Conservation (phyloP, 225 moss, liverwort and hornwort species). For the Anthoceros angustus region DNA sequence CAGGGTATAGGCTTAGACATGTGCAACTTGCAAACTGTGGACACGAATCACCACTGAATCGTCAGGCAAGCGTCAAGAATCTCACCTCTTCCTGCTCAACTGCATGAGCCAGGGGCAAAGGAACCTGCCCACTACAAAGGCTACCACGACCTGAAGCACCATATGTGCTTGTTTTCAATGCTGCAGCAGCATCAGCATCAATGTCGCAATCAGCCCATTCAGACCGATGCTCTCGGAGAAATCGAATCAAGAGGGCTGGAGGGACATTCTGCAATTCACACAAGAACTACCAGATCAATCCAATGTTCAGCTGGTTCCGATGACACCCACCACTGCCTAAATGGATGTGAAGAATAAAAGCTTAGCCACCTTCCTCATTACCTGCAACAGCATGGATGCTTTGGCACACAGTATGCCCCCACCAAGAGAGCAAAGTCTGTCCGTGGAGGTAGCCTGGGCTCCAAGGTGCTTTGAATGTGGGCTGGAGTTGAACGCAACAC, state of each 20-base stretch:
- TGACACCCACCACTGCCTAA: background rate
- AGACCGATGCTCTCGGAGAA: conserved; percentile 44
- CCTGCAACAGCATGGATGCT: conserved; percentile 93
- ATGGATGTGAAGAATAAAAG: background rate
- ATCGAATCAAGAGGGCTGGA: conserved; percentile 53
- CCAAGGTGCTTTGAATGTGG: conserved; percentile 64
- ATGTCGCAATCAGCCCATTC: conserved; percentile 51
- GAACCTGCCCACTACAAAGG: conserved; percentile 61
- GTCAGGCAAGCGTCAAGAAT: too few relatives aligned
- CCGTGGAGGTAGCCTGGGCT: conserved; percentile 51
- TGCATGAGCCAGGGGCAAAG: conserved; percentile 69
- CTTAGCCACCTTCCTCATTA: conserved; percentile 5
- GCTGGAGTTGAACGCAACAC: conserved; percentile 64
- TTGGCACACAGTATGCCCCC: conserved; percentile 94
- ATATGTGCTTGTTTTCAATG: conserved; percentile 57
- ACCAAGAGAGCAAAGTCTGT: conserved; percentile 70
- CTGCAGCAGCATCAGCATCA: conserved; percentile 73
- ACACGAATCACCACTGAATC: too few relatives aligned
- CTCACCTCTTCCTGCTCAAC: conserved; percentile 84
- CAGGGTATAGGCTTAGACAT: background rate
- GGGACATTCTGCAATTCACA: conserved; percentile 51
- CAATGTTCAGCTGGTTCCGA: background rate
- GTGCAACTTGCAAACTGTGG: too few relatives aligned
- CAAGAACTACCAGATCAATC: background rate
- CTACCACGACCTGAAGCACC: conserved; percentile 50